Evolutionary conservation across 306 rosid species (phyloP).

Genomic region (Astragalus glycyphyllos): DNA sequence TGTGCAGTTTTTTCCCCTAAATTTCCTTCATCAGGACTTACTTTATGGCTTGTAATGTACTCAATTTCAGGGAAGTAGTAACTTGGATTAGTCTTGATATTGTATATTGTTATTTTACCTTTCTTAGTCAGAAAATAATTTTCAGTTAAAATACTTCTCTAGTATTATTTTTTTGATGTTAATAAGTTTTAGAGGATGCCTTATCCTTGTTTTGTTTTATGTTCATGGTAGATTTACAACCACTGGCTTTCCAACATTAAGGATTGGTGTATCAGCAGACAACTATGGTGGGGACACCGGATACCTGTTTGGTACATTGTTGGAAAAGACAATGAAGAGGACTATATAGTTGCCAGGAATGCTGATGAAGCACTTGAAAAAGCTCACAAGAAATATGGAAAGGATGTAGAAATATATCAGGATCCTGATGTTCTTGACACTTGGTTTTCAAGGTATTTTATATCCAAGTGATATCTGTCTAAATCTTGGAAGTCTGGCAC

Average conservation of each 20-base stretch:
- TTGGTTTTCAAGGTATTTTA: slow-evolving; percentile 93
- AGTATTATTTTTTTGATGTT: not conserved
- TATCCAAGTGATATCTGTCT: too few species aligned
- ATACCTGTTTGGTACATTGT: slow-evolving; percentile 96
- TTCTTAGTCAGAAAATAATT: slow-evolving; percentile 6
- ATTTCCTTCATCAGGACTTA: slow-evolving; percentile 9
- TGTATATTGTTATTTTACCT: slow-evolving; percentile 2
- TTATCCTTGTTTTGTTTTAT: slow-evolving; percentile 22
- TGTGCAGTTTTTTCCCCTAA: not conserved
- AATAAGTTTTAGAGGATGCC: not conserved
- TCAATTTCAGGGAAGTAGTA: not conserved
- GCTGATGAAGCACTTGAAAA: slow-evolving; percentile 76
- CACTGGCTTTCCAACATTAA: slow-evolving; percentile 96
- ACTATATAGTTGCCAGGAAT: slow-evolving; percentile 89
- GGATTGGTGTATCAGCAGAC: slow-evolving; percentile 99
- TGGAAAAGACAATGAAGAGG: slow-evolving; percentile 88
- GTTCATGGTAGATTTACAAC: slow-evolving; percentile 78
- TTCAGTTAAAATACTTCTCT: not conserved
- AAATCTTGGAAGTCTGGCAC: too few species aligned
- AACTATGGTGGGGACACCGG: slow-evolving; percentile 99
- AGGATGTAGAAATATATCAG: slow-evolving; percentile 81
- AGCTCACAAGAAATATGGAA: slow-evolving; percentile 77
- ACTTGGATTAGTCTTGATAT: slow-evolving; percentile 5
- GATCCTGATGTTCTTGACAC: slow-evolving; percentile 99
- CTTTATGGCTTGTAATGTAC: not conserved